Percentiles rank a stretch among this genome's conserved stretches.
Evolutionary conservation across 2,329 filamentous ascomycete genomes (phyloP).

Genomic region (Zalaria sp.): DNA sequence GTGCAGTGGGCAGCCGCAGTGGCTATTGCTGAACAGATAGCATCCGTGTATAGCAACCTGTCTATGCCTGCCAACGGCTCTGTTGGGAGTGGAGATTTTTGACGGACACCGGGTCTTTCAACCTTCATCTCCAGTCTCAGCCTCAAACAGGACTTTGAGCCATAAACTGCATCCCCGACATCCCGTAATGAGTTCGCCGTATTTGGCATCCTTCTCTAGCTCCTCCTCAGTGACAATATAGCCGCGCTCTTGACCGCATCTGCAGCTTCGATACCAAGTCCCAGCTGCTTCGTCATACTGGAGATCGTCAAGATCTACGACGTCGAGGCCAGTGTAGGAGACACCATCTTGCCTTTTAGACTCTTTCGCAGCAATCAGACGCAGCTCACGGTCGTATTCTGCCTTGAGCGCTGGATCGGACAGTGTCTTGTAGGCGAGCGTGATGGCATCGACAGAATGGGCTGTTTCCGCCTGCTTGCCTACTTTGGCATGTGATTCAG

Average conservation of each 20-base stretch:
- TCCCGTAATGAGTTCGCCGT: conserved; percentile 43
- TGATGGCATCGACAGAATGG: conserved; percentile 40
- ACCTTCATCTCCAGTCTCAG: conserved; percentile 20
- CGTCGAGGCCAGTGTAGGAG: conserved; percentile 38
- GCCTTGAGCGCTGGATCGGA: conserved; percentile 26
- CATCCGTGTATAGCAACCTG: too few relatives aligned
- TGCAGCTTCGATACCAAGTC: conserved; percentile 39
- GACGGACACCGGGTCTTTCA: neutral
- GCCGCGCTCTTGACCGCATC: conserved; percentile 43
- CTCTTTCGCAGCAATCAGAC: conserved; percentile 18
- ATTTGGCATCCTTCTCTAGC: conserved; percentile 34
- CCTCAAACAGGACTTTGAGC: conserved; percentile 45
- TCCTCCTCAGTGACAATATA: conserved; percentile 42
- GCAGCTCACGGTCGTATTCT: conserved; percentile 35
- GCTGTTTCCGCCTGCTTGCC: neutral
- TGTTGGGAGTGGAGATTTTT: too few relatives aligned
- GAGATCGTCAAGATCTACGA: conserved; percentile 44
- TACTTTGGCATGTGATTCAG: neutral
- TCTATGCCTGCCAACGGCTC: too few relatives aligned
- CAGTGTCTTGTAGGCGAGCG: conserved; percentile 42
- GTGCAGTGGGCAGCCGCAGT: too few relatives aligned
- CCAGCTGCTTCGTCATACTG: conserved; percentile 21
- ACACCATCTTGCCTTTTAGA: conserved; percentile 6
- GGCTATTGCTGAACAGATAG: too few relatives aligned
- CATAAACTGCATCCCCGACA: conserved; percentile 51